phyloP scores from a whole-genome alignment of 2,329 filamentous ascomycete genomes.

The Parastagonospora avenae region DNA sequence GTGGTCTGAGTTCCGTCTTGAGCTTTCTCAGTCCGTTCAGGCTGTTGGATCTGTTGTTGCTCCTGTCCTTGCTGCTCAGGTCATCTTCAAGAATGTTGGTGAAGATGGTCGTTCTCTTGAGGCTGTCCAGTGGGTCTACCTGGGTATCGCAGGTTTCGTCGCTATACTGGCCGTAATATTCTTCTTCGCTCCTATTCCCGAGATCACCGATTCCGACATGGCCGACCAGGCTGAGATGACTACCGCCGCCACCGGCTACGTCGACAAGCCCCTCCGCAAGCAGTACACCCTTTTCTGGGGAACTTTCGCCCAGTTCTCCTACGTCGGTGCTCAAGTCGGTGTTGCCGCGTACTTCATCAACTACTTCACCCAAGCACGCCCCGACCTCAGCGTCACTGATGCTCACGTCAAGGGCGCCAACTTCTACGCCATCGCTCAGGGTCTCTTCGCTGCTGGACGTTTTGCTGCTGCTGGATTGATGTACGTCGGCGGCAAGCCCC shows the following conservation, averaged over 20 bases:
- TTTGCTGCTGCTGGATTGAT: slow-evolving; percentile 47
- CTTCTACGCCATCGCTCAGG: slow-evolving; percentile 47
- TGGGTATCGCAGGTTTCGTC: slow-evolving; percentile 78
- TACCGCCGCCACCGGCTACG: slow-evolving; percentile 53
- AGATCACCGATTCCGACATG: slow-evolving; percentile 75
- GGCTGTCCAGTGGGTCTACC: slow-evolving; percentile 79
- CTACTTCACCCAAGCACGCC: slow-evolving; percentile 43
- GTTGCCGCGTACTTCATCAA: slow-evolving; percentile 58
- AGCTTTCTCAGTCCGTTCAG: slow-evolving; percentile 78
- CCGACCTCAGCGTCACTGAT: slow-evolving; percentile 27
- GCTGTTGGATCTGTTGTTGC: slow-evolving; percentile 76
- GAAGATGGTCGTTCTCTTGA: slow-evolving; percentile 61
- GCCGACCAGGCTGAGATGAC: slow-evolving; percentile 41
- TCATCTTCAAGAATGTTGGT: slow-evolving; percentile 71
- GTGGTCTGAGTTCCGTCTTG: slow-evolving; percentile 77
- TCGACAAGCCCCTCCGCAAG: slow-evolving; percentile 68
- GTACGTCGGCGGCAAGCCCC: slow-evolving; percentile 42
- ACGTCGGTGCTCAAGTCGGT: slow-evolving; percentile 58
- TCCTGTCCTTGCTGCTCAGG: slow-evolving; percentile 73
- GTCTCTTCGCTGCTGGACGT: slow-evolving; percentile 44
- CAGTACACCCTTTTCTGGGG: slow-evolving; percentile 55
- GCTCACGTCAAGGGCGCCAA: slow-evolving; percentile 44
- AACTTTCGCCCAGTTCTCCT: slow-evolving; percentile 58
- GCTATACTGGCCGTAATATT: slow-evolving; percentile 69
- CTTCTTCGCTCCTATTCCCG: slow-evolving; percentile 70